Evolutionary conservation across 2,329 filamentous ascomycete species (phyloP), one percentile per base, ranked within the genome.

Genomic region (Teratosphaeria zuluensis): DNA sequence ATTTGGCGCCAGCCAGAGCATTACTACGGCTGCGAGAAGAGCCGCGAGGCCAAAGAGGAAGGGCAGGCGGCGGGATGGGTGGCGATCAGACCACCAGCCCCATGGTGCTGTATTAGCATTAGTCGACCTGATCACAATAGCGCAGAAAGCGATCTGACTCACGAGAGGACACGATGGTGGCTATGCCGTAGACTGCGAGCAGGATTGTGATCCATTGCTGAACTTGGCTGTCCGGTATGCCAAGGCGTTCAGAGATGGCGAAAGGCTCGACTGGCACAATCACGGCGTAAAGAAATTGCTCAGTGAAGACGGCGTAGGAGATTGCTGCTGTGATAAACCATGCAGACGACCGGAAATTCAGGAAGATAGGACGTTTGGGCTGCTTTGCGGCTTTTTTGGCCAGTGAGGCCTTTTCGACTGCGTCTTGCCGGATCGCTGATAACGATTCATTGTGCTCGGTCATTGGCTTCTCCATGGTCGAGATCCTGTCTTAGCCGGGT

Each of bases 181-280:
- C 81, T 1, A 81, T 83, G 46, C 85, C 86, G 68, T 89, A 90
- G n/a, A 85, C 80, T 2, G 85, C 84, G 0, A 90, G 75, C 1
- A 90, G 76, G 11, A 89, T 78, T 0, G 86, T 85, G 1, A 84
- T 82, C 85, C 86, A 90, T 65, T 77, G 78, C 72, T 89, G 86
- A 1, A 86, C 80, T 42, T 55, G 33, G 12, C 57, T 48, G 32
- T 61, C 54, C 2, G 58, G 52, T 5, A 65, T 55, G n/a, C 58
- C 55, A 1, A 57, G 32, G 28, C 58, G 61, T 28, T 61, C 32
- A 31, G 62, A 28, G 16, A 66, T 51, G 3, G 59, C 58, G 52
- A 59, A 64, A 7, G 64, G 63, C 14, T 57, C 57, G n/a, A 66
- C 60, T 0, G 64, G 64, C 2, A 65, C 58, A 48, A 66, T 63